phyloP scores from a whole-genome alignment of 1,139 yeast species.

The Candida buenavistaensis region DNA sequence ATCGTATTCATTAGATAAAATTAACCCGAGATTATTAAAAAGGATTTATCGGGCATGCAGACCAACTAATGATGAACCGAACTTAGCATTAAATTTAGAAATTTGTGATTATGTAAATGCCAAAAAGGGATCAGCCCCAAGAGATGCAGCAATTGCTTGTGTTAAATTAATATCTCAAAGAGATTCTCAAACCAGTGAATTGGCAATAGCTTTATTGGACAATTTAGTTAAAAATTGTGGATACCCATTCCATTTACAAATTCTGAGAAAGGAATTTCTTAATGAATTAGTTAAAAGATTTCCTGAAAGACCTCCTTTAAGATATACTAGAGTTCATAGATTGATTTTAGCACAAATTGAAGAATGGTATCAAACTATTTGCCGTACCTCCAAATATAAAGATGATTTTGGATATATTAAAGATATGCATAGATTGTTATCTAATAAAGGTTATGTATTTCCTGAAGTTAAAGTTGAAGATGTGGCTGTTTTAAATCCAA shows the following conservation, averaged over 20 bases:
- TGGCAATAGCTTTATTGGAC: constrained; percentile 66
- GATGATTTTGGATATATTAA: constrained; percentile 90
- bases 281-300: constrained; percentile 90
- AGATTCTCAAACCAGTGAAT: constrained; percentile 74
- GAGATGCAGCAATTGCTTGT: constrained; percentile 92
- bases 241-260: constrained; percentile 92
- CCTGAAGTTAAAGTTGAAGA: constrained; percentile 92
- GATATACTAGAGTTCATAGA: constrained; percentile 81
- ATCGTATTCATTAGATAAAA: constrained; percentile 45
- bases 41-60: constrained; percentile 87
- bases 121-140: constrained; percentile 86
- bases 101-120: constrained; percentile 92
- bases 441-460: constrained; percentile 85
- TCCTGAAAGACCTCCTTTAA: constrained; percentile 91
- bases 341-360: constrained; percentile 87
- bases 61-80: constrained; percentile 82
- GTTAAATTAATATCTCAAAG: constrained; percentile 81
- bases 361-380: constrained; percentile 96
- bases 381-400: constrained; percentile 85
- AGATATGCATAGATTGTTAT: constrained; percentile 90
- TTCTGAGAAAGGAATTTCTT: constrained; percentile 89
- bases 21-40: constrained; percentile 61
- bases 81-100: constrained; percentile 82
- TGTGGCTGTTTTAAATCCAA: constrained; percentile 91
- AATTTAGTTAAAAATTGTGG: constrained; percentile 97